Conservation (phyloP, 441 rosid species). For the Erysimum pusillum region DNA sequence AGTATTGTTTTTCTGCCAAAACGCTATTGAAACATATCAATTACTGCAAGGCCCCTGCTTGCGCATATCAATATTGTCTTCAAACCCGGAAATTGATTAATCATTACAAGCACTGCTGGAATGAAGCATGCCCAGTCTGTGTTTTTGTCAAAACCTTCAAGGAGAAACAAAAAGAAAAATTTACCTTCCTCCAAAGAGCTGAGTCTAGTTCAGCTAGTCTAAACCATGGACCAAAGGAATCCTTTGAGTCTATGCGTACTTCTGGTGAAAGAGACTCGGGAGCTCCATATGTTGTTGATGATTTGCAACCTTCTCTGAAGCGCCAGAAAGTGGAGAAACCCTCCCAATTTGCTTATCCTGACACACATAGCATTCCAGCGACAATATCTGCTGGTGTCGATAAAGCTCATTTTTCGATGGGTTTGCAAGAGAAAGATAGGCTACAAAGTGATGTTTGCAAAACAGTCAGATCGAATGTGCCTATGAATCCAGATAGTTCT, state of each 20-base stretch:
- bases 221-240: slow-evolving; percentile 52
- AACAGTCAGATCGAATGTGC: slow-evolving; percentile 62
- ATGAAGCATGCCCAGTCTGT: slow-evolving; percentile 88
- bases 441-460: slow-evolving; percentile 49
- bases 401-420: slow-evolving; percentile 55
- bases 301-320: slow-evolving; percentile 76
- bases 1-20: slow-evolving; percentile 66
- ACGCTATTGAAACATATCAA: slow-evolving; percentile 80
- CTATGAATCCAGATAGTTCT: slow-evolving; percentile 62
- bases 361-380: slow-evolving; percentile 52
- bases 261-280: slow-evolving; percentile 56
- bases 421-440: slow-evolving; percentile 58
- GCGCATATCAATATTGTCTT: slow-evolving; percentile 79
- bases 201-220: slow-evolving; percentile 53
- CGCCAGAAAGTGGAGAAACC: slow-evolving; percentile 84
- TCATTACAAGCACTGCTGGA: slow-evolving; percentile 74
- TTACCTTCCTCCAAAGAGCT: slow-evolving; percentile 54
- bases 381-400: slow-evolving; percentile 47
- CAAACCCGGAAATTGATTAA: slow-evolving; percentile 73
- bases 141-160: slow-evolving; percentile 75
- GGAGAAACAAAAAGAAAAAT: slow-evolving; percentile 57
- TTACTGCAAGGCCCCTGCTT: slow-evolving; percentile 64
- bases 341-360: slow-evolving; percentile 56
- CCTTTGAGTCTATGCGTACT: slow-evolving; percentile 55
- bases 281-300: slow-evolving; percentile 61